These are phyloP conservation scores for Amauroascus niger DNA, from an alignment of 2,329 filamentous ascomycete species.

Conservation along the genomic window DNA sequence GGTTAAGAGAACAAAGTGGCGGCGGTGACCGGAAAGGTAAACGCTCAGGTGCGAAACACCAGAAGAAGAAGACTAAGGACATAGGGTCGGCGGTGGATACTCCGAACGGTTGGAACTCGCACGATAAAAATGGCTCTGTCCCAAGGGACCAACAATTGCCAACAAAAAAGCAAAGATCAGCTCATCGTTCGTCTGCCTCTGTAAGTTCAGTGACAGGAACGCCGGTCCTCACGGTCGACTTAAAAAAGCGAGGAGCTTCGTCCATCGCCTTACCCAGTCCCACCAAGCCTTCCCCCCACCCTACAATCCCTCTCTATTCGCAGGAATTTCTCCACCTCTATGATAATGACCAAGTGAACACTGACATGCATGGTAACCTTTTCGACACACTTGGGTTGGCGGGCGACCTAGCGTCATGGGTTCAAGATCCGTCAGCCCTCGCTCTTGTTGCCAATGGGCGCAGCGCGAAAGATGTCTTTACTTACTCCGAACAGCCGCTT, in stretches of 20 bases:
- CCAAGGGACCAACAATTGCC: constrained; percentile 50
- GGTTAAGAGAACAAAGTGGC: constrained; percentile 50
- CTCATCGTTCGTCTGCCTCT: constrained; percentile 69
- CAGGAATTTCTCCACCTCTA: constrained; percentile 66
- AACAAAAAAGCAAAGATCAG: constrained; percentile 70
- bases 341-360: constrained; percentile 50
- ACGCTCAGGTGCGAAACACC: constrained; percentile 65
- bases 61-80: constrained; percentile 82
- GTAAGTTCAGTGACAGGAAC: constrained; percentile 56
- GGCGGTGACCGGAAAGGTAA: constrained; percentile 62
- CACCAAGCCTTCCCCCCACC: constrained; percentile 55
- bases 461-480: constrained; percentile 60
- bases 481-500: constrained; percentile 46
- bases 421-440: constrained; percentile 62
- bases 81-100: constrained; percentile 41
- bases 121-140: constrained; percentile 49
- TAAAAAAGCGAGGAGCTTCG: constrained; percentile 52
- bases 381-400: constrained; percentile 68
- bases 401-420: constrained; percentile 66
- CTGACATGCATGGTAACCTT: constrained; percentile 60
- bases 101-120: constrained; percentile 54
- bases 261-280: constrained; percentile 60
- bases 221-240: constrained; percentile 48
- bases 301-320: constrained; percentile 62
- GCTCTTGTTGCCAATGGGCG: constrained; percentile 56